Percentiles rank a stretch among this genome's conserved stretches.
These are phyloP conservation scores for Petunia axillaris DNA, from an alignment of 257 asterid species.

Conservation along the genomic window DNA sequence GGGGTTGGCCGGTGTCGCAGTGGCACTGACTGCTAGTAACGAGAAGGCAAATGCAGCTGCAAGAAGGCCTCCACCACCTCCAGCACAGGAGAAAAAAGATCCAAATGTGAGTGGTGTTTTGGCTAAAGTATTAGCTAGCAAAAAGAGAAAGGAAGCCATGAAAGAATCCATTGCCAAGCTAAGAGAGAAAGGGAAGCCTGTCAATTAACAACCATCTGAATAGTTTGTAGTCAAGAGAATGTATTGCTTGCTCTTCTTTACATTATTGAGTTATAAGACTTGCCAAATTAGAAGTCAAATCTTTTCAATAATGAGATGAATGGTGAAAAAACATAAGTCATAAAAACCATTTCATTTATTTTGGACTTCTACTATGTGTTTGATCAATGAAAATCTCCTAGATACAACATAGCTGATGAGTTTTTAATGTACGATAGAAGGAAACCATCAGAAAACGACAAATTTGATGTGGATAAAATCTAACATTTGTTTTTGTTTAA, in stretches of 20 bases:
- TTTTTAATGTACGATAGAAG: no score
- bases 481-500: no score
- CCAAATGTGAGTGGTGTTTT: slow-evolving; percentile 66
- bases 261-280: background rate
- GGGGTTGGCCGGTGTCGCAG: slow-evolving; percentile 51
- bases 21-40: slow-evolving; percentile 42
- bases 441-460: no score
- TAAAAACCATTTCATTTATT: no score
- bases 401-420: no score
- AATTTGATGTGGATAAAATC: no score
- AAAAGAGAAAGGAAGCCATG: slow-evolving; percentile 92
- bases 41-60: slow-evolving; percentile 60
- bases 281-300: no score
- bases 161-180: slow-evolving; percentile 63
- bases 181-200: slow-evolving; percentile 60
- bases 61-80: slow-evolving; percentile 87
- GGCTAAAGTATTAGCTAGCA: slow-evolving; percentile 84
- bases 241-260: background rate
- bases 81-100: slow-evolving; percentile 77
- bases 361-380: no score
- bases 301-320: no score
- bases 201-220: slow-evolving; percentile 44
- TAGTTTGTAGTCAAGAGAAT: slow-evolving; percentile 23
- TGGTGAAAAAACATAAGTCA: no score
- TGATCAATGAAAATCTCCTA: no score